phyloP scores from a whole-genome alignment of 768 basidiomycete genomes.

The Amanita rubescens region DNA sequence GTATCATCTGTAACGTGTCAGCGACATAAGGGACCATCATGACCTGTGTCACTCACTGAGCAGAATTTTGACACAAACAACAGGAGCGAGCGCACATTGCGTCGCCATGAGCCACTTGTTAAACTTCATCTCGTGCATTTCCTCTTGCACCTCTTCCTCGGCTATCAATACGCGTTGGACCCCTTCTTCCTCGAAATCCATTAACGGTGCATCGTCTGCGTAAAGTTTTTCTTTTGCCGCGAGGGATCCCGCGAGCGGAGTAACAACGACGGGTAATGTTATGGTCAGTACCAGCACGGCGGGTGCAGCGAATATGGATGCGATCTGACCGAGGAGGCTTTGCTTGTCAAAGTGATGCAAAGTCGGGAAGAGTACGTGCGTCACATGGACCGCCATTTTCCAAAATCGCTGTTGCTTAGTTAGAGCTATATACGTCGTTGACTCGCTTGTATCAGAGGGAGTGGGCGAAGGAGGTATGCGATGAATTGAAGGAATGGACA shows the following conservation, averaged over 20 bases:
- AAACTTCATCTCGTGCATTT: slow-evolving; percentile 55
- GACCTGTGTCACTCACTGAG: slow-evolving; percentile 50
- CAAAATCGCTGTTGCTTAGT: slow-evolving; percentile 34
- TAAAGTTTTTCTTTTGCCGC: slow-evolving; percentile 32
- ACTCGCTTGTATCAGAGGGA: slow-evolving; percentile 31
- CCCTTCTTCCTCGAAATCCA: slow-evolving; percentile 70
- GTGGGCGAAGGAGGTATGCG: slow-evolving; percentile 49
- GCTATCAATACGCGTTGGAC: slow-evolving; percentile 63
- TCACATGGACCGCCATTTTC: slow-evolving; percentile 31
- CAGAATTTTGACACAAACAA: slow-evolving; percentile 70
- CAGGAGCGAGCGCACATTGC: slow-evolving; percentile 78
- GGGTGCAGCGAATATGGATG: slow-evolving; percentile 76
- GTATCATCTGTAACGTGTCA: slow-evolving; percentile 40
- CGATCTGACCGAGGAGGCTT: slow-evolving; percentile 61
- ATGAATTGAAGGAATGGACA: slow-evolving; percentile 46
- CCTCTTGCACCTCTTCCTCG: slow-evolving; percentile 66
- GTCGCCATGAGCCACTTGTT: slow-evolving; percentile 81
- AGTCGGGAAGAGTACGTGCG: slow-evolving; percentile 78
- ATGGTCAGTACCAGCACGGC: slow-evolving; percentile 81
- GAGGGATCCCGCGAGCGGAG: slow-evolving; percentile 34
- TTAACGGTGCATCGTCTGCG: slow-evolving; percentile 37
- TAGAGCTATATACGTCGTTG: slow-evolving; percentile 33
- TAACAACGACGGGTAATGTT: slow-evolving; percentile 86
- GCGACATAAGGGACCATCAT: neutral
- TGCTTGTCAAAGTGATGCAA: slow-evolving; percentile 68